These are phyloP conservation scores for Debaryomyces maramus DNA, from an alignment of 805 yeast genomes.

Conservation along the genomic window DNA sequence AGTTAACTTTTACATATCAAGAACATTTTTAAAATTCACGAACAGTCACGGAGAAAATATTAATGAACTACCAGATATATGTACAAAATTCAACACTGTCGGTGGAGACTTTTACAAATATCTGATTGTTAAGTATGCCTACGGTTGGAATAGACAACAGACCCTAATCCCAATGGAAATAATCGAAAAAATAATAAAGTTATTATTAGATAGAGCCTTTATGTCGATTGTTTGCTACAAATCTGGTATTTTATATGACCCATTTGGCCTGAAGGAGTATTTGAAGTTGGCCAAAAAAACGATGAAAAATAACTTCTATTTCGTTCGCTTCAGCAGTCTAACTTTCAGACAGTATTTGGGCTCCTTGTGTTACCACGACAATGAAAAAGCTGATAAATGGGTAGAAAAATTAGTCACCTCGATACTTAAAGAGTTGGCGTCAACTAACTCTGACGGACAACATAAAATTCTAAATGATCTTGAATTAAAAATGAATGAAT, in stretches of 20 bases:
- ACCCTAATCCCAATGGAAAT: background rate
- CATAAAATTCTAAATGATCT: background rate
- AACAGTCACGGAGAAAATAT: slow-evolving; percentile 1
- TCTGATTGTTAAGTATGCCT: slow-evolving; percentile 6
- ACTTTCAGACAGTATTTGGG: slow-evolving; percentile 23
- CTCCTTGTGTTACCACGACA: slow-evolving; percentile 10
- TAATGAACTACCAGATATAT: slow-evolving; percentile 12
- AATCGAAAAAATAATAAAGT: slow-evolving; percentile 4
- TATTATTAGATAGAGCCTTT: slow-evolving; percentile 14
- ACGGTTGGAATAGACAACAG: background rate
- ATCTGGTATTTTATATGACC: slow-evolving; percentile 9
- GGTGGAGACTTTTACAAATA: slow-evolving; percentile 17
- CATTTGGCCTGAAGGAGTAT: slow-evolving; percentile 11
- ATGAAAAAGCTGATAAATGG: slow-evolving; percentile 14
- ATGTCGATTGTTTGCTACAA: slow-evolving; percentile 12
- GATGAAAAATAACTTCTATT: slow-evolving; percentile 10
- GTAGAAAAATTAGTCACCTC: slow-evolving; percentile 10
- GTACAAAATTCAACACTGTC: slow-evolving; percentile 16
- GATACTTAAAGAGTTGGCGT: slow-evolving; percentile 3
- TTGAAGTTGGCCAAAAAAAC: slow-evolving; percentile 3
- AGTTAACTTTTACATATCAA: slow-evolving; percentile 14
- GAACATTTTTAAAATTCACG: slow-evolving; percentile 10
- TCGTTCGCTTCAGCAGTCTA: slow-evolving; percentile 14
- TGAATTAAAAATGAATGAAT: slow-evolving; percentile 1
- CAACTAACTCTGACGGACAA: slow-evolving; percentile 1